Percentiles rank a stretch among this genome's conserved stretches.
Conservation (phyloP, 2,329 filamentous ascomycete genomes). For the Cladosporium sp. region DNA sequence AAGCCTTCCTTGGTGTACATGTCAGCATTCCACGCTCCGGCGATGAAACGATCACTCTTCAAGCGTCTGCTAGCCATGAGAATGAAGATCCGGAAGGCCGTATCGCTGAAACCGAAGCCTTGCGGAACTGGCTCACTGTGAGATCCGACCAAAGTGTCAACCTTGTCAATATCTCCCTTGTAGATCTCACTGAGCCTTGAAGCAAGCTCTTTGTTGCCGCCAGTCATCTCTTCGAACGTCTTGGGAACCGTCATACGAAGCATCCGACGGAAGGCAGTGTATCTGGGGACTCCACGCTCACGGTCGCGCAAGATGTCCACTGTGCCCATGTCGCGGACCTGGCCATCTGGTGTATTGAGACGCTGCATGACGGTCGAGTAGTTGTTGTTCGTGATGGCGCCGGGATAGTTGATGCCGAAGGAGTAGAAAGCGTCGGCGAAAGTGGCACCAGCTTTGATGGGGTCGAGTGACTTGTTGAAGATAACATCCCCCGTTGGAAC, state of each 20-base stretch:
- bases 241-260: slow-evolving; percentile 36
- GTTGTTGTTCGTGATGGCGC: slow-evolving; percentile 42
- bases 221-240: slow-evolving; percentile 40
- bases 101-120: slow-evolving; percentile 48
- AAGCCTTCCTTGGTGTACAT: slow-evolving; percentile 42
- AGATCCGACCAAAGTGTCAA: slow-evolving; percentile 42
- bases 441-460: slow-evolving; percentile 28
- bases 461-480: slow-evolving; percentile 33
- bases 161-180: slow-evolving; percentile 38
- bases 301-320: slow-evolving; percentile 47
- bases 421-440: slow-evolving; percentile 42
- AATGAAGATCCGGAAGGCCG: slow-evolving; percentile 45
- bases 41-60: slow-evolving; percentile 46
- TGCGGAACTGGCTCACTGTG: slow-evolving; percentile 41
- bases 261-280: slow-evolving; percentile 43
- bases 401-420: slow-evolving; percentile 47
- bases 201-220: slow-evolving; percentile 36
- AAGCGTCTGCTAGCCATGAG: slow-evolving; percentile 42
- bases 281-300: slow-evolving; percentile 45
- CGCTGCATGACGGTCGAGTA: slow-evolving; percentile 40
- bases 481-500: slow-evolving; percentile 30
- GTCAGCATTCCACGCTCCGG: slow-evolving; percentile 37
- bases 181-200: slow-evolving; percentile 37
- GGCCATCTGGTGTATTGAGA: slow-evolving; percentile 39
- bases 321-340: slow-evolving; percentile 41